Percentiles rank a stretch among this genome's conserved stretches.
Conservation (phyloP, 139 green algal genomes). For the Cymbomonas tetramitiformis region DNA sequence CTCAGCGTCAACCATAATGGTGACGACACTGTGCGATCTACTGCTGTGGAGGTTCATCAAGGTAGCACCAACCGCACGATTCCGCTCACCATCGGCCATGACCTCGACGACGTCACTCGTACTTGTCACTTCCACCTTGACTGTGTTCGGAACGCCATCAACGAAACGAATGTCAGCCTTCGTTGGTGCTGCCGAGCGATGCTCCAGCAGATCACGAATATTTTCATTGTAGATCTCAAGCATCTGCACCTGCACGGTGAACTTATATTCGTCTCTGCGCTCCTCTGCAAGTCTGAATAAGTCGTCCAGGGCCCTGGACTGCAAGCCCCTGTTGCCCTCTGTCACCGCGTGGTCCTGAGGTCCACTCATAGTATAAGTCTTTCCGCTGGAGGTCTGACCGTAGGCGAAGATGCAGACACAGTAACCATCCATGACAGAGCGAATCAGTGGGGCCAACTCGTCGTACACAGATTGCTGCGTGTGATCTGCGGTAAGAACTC, state of each 20-base stretch:
- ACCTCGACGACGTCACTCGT: slow-evolving; percentile 15
- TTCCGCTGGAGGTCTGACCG: slow-evolving; percentile 27
- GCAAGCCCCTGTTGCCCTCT: slow-evolving; percentile 2
- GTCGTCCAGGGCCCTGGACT: background rate
- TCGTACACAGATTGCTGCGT: slow-evolving; percentile 22
- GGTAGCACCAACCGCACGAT: slow-evolving; percentile 11
- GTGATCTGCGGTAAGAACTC: background rate
- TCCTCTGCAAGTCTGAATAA: background rate
- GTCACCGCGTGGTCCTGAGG: background rate
- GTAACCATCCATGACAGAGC: slow-evolving; percentile 26
- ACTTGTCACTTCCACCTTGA: slow-evolving; percentile 6
- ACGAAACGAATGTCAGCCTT: background rate
- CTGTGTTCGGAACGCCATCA: no score
- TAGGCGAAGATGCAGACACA: slow-evolving; percentile 26
- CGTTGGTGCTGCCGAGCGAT: background rate
- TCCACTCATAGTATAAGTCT: slow-evolving; percentile 30
- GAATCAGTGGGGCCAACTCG: slow-evolving; percentile 13
- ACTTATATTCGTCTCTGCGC: background rate
- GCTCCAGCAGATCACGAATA: slow-evolving; percentile 8
- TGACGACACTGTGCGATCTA: slow-evolving; percentile 26
- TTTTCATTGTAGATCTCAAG: slow-evolving; percentile 17
- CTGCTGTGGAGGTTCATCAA: slow-evolving; percentile 23
- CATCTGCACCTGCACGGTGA: slow-evolving; percentile 5
- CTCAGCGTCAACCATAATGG: slow-evolving; percentile 11
- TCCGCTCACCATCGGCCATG: slow-evolving; percentile 13